Percentiles rank a stretch among this genome's conserved stretches.
These are phyloP conservation scores for Amanita pseudoporphyria DNA, from an alignment of 768 basidiomycete species.

Conservation along the genomic window DNA sequence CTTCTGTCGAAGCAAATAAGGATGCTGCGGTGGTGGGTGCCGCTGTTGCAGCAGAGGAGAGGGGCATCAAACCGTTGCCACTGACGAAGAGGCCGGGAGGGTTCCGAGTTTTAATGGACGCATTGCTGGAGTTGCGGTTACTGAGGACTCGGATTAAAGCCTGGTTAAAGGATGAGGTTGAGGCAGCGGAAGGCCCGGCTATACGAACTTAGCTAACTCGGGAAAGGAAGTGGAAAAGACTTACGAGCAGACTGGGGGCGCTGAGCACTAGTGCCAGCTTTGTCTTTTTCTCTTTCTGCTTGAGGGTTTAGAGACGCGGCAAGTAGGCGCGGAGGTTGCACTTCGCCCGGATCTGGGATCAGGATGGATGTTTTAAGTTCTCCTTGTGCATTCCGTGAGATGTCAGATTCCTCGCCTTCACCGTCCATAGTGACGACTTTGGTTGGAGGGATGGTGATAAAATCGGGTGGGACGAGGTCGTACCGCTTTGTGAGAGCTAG, in stretches of 20 bases:
- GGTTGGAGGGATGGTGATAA: slow-evolving; percentile 65
- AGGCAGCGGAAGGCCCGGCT: neutral
- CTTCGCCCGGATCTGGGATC: slow-evolving; percentile 11
- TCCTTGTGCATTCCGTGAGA: slow-evolving; percentile 10
- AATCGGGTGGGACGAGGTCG: slow-evolving; percentile 73
- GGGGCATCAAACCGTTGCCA: slow-evolving; percentile 3
- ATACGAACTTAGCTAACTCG: neutral
- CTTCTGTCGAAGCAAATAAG: slow-evolving; percentile 3
- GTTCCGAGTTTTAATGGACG: neutral
- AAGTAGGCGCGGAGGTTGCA: slow-evolving; percentile 29
- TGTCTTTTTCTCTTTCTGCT: slow-evolving; percentile 4
- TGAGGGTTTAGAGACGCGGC: slow-evolving; percentile 29
- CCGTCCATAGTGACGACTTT: neutral
- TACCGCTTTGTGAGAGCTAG: slow-evolving; percentile 73
- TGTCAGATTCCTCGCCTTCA: slow-evolving; percentile 14
- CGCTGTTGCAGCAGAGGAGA: neutral
- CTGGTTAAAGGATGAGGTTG: neutral
- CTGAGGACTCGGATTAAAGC: neutral
- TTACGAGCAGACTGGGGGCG: neutral
- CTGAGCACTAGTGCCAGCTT: neutral
- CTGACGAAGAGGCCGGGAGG: slow-evolving; percentile 5
- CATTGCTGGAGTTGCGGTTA: neutral
- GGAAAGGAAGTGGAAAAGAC: neutral
- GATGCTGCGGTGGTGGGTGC: slow-evolving; percentile 6
- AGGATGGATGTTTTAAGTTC: neutral